A percentile compares a stretch with the other conserved stretches of the same genome.
Evolutionary conservation across 2,329 filamentous ascomycete species (phyloP).

Genomic region (Trichoderma hamatum): DNA sequence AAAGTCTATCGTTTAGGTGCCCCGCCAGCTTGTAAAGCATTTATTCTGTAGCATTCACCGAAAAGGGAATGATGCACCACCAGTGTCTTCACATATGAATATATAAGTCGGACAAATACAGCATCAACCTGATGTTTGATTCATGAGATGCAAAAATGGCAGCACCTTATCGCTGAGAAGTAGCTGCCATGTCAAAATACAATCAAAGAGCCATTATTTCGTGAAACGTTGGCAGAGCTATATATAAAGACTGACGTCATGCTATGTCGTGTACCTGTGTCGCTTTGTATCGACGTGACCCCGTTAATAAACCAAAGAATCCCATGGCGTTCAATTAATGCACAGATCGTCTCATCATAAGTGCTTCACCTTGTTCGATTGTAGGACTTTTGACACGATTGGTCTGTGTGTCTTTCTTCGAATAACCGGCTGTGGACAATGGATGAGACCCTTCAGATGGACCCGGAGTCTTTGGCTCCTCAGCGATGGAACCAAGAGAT

Average conservation of each 20-base stretch:
- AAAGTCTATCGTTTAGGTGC: neutral
- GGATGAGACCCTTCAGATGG: constrained; percentile 5
- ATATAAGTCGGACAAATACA: neutral
- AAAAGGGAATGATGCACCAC: neutral
- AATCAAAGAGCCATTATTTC: neutral
- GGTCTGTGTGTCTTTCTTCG: constrained; percentile 28
- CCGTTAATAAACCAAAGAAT: neutral
- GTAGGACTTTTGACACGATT: constrained; percentile 31
- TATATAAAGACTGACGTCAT: constrained; percentile 7
- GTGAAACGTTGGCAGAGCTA: neutral
- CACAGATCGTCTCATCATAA: constrained; percentile 38
- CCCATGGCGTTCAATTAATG: neutral
- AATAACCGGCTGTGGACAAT: constrained; percentile 5
- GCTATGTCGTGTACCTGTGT: neutral
- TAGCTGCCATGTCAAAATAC: neutral
- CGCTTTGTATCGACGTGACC: constrained; percentile 13
- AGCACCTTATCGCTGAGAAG: neutral
- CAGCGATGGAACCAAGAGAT: constrained; percentile 52
- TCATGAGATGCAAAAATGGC: neutral
- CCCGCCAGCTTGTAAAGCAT: neutral
- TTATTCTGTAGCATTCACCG: neutral
- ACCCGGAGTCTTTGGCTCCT: constrained; percentile 42
- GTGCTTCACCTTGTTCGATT: constrained; percentile 48
- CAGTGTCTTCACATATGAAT: neutral
- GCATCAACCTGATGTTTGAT: neutral